phyloP scores from a whole-genome alignment of 495 filamentous ascomycete genomes.

The Tuber aestivum region DNA sequence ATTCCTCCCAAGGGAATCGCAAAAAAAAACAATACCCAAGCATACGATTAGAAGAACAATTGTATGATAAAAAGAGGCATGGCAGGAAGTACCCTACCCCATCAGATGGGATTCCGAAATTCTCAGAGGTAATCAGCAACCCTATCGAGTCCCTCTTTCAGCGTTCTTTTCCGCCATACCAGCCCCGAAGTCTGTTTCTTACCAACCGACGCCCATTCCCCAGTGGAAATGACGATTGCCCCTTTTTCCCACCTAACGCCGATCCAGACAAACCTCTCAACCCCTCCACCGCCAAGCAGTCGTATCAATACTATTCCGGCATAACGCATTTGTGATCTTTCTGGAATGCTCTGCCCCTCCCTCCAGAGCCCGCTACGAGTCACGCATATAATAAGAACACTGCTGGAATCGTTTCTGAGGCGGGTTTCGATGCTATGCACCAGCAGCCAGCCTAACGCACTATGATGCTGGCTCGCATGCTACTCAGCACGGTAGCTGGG shows the following conservation, averaged over 20 bases:
- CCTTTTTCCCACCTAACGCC: neutral
- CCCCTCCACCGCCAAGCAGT: neutral
- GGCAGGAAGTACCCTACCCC: neutral
- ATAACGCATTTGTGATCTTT: neutral
- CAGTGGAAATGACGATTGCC: neutral
- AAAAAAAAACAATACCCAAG: neutral
- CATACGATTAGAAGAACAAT: neutral
- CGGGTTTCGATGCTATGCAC: too few species aligned
- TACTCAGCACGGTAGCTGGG: too few species aligned
- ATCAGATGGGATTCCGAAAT: neutral
- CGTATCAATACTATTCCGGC: neutral
- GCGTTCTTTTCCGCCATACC: neutral
- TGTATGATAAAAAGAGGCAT: neutral
- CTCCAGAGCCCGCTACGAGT: neutral
- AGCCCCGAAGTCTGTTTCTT: neutral
- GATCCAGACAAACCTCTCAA: neutral
- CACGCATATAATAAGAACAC: neutral
- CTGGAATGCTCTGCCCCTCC: neutral
- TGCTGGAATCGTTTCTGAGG: neutral
- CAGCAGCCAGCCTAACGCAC: too few species aligned
- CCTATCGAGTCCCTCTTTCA: neutral
- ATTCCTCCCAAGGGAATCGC: neutral
- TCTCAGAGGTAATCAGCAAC: neutral
- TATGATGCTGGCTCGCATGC: too few species aligned
- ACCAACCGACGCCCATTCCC: neutral